Evolutionary conservation across 805 yeast genomes (phyloP).

Genomic region (Kazachstania kunashirensis): DNA sequence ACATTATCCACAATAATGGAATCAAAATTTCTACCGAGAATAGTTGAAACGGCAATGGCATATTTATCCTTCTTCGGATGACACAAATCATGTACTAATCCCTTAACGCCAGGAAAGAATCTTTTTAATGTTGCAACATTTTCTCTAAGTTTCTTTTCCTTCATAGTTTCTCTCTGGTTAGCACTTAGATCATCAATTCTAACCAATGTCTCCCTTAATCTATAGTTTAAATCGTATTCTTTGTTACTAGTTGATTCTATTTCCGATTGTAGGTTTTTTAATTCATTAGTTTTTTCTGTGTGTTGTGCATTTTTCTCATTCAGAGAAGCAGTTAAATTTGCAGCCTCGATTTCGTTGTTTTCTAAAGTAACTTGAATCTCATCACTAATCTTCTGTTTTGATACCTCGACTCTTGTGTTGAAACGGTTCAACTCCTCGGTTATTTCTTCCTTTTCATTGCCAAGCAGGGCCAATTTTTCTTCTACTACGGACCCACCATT

Average conservation of each 20-base stretch:
- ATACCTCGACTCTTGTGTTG: slow-evolving; percentile 30
- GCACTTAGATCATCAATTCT: slow-evolving; percentile 68
- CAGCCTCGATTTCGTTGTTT: slow-evolving; percentile 25
- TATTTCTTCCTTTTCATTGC: slow-evolving; percentile 38
- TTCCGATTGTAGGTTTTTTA: slow-evolving; percentile 33
- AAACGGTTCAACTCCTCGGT: slow-evolving; percentile 31
- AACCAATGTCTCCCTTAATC: slow-evolving; percentile 48
- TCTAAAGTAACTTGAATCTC: slow-evolving; percentile 29
- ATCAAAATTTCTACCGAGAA: slow-evolving; percentile 71
- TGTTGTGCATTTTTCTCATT: slow-evolving; percentile 30
- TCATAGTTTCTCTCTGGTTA: slow-evolving; percentile 61
- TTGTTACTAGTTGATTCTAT: slow-evolving; percentile 34
- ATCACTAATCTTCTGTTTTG: slow-evolving; percentile 28
- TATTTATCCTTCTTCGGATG: slow-evolving; percentile 65
- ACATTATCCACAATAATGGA: slow-evolving; percentile 73
- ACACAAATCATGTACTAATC: slow-evolving; percentile 70
- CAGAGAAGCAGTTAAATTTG: slow-evolving; percentile 30
- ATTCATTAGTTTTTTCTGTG: slow-evolving; percentile 21
- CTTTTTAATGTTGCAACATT: slow-evolving; percentile 60
- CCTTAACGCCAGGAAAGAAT: slow-evolving; percentile 76
- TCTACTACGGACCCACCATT: slow-evolving; percentile 50
- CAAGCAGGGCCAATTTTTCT: slow-evolving; percentile 36
- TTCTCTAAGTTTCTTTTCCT: slow-evolving; percentile 63
- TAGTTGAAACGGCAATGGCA: slow-evolving; percentile 63
- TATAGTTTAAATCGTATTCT: slow-evolving; percentile 54